Conservation (phyloP, 306 rosid species). For the Trichosanthes truncata region DNA sequence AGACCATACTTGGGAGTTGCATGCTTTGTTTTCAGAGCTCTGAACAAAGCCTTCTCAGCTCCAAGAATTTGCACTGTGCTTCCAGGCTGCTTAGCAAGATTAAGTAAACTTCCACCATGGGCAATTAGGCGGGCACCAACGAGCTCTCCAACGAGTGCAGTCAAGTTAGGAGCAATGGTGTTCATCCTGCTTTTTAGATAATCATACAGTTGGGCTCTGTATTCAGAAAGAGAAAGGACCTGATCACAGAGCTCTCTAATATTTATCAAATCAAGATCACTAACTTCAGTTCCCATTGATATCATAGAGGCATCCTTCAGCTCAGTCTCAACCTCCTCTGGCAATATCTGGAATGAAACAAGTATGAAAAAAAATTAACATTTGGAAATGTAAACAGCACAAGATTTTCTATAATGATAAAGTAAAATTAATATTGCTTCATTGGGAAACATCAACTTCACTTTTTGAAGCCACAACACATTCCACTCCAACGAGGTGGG, state of each 20-base stretch:
- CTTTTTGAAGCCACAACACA: background rate
- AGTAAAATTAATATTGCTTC: background rate
- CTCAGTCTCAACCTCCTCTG: constrained; percentile 67
- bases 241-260: constrained; percentile 84
- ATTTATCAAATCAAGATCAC: constrained; percentile 76
- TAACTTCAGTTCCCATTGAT: constrained; percentile 97
- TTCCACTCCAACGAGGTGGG: background rate
- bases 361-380: background rate
- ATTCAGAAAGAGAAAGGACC: constrained; percentile 80
- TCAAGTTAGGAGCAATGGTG: constrained; percentile 90
- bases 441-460: background rate
- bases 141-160: constrained; percentile 88
- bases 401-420: background rate
- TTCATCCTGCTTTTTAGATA: constrained; percentile 85
- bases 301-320: constrained; percentile 80
- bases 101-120: constrained; percentile 82
- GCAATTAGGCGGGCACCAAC: constrained; percentile 98
- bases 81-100: constrained; percentile 97
- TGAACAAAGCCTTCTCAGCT: constrained; percentile 91
- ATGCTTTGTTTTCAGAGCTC: constrained; percentile 89
- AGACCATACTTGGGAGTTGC: constrained; percentile 95
- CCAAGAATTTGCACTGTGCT: constrained; percentile 94
- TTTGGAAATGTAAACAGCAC: background rate
- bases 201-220: constrained; percentile 79
- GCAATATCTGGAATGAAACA: constrained; percentile 38